A percentile compares a stretch with the other conserved stretches of the same genome.
Conservation (phyloP, 352 stramenopile species). For the Phytophthora podocarpi region DNA sequence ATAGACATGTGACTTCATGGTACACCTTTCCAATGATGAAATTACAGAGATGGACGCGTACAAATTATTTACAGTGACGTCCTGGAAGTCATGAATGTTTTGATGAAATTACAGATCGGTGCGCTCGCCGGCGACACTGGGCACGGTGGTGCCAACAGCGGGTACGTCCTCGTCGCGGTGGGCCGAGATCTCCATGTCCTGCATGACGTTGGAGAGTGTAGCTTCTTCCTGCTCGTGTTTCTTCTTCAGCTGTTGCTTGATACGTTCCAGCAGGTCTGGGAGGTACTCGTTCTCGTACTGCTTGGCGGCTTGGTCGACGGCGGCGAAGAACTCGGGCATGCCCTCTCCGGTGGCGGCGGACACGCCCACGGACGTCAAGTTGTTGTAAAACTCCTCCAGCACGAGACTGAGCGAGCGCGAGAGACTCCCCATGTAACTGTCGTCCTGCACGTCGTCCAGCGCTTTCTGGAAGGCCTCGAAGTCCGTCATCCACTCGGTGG, state of each 20-base stretch:
- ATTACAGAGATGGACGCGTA: neutral
- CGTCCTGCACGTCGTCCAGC: conserved; percentile 90
- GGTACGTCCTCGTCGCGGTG: conserved; percentile 24
- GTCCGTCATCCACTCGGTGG: conserved; percentile 98
- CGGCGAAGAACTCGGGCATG: conserved; percentile 94
- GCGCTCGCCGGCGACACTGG: conserved; percentile 46
- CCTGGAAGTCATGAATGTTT: conserved; percentile 3
- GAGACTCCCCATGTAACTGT: conserved; percentile 93
- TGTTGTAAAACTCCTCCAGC: conserved; percentile 94
- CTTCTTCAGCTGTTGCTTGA: conserved; percentile 64
- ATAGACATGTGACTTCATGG: neutral
- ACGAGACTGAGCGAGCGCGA: conserved; percentile 91
- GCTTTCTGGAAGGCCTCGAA: conserved; percentile 98
- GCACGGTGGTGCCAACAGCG: neutral
- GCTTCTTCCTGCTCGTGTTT: conserved; percentile 48
- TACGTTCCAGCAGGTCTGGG: conserved; percentile 70
- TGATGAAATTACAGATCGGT: conserved; percentile 61
- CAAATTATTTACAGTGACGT: neutral
- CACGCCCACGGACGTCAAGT: conserved; percentile 93
- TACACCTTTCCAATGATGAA: neutral
- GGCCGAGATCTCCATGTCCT: conserved; percentile 80
- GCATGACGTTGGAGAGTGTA: conserved; percentile 74
- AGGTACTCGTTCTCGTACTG: conserved; percentile 91
- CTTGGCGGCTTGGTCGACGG: conserved; percentile 85
- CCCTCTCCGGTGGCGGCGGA: conserved; percentile 96